Percentiles rank a stretch among this genome's conserved stretches.
Evolutionary conservation across 441 rosid genomes (phyloP).

Genomic region (Aleurites moluccanus): DNA sequence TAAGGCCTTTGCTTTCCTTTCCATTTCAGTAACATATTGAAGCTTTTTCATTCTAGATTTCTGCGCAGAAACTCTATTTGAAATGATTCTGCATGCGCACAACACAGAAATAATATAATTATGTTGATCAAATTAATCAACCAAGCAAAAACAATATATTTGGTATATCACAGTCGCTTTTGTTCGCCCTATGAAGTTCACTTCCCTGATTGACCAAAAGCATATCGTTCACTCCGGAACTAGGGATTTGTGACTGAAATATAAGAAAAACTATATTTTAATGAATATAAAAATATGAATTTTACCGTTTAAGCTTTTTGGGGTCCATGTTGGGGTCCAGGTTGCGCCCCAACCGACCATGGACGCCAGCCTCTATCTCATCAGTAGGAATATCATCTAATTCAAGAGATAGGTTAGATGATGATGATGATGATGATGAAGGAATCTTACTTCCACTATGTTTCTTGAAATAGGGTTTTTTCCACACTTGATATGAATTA

Average conservation of each 20-base stretch:
- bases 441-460: background rate
- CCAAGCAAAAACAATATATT: too few relatives aligned
- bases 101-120: background rate
- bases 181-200: too few relatives aligned
- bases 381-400: background rate
- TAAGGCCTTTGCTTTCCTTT: slow-evolving; percentile 26
- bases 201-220: too few relatives aligned
- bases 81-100: slow-evolving; percentile 24
- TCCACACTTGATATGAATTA: slow-evolving; percentile 15
- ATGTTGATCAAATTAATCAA: too few relatives aligned
- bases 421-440: background rate
- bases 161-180: too few relatives aligned
- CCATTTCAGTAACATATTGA: slow-evolving; percentile 28
- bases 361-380: background rate
- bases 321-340: slow-evolving; percentile 30
- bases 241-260: background rate
- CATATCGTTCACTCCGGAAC: too few relatives aligned
- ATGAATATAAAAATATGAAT: background rate
- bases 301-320: slow-evolving; percentile 37
- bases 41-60: slow-evolving; percentile 37
- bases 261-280: background rate
- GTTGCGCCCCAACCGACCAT: background rate
- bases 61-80: slow-evolving; percentile 42
- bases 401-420: background rate
- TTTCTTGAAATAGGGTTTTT: slow-evolving; percentile 20